Evolutionary conservation across 2,329 filamentous ascomycete genomes (phyloP), one percentile per base, ranked within the genome.

Genomic region (Chaetomiaceae sp.): DNA sequence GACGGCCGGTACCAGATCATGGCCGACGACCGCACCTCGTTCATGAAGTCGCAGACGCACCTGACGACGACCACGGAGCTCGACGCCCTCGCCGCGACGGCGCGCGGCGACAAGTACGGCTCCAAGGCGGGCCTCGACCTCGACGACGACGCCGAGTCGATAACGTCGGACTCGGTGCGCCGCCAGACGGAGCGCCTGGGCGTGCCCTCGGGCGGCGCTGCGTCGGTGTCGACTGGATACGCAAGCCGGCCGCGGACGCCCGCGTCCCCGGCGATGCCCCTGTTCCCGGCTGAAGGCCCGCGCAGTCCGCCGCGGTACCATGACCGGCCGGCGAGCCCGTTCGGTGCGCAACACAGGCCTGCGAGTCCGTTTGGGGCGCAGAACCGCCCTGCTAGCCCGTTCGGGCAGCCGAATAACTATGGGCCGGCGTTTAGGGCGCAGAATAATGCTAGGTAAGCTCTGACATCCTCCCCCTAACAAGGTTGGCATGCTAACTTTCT

Each of bases 1-100:
- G 92, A 97, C 68, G 89, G 88, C 38, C 86, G 91, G 57, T 97
- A 97, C 72, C 90, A 96, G 71, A 91, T 90, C 64, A 96, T 97
- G 91, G 87, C 88, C 51, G 92, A 97, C 65, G 92, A 97, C 71
- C 87, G 92, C 64, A 90, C 89, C 47, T 96, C 91, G 9, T 96
- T 97, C 74, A 96, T 96, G 84, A 96, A 96, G 77, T 96, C 91
- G 14, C 88, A 94, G 70, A 88, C 88, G 5, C 86, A 92, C 65
- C 76, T 96, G 50, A 82, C 72, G 42, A 74, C 78, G 15, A 89
- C 87, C 4, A 95, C 91, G 7, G 91, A 96, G 72, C 80, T 96
- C 47, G 91, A 96, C 69, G 91, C 91, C 8, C 76, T 96, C 53
- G 91, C 89, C 60, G 89, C 88, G 15, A 95, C 91, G 5, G 91